A percentile compares a stretch with the other conserved stretches of the same genome.
These are phyloP conservation scores for Gossypium rotundifolium DNA, from an alignment of 345 rosid species.

Conservation along the genomic window DNA sequence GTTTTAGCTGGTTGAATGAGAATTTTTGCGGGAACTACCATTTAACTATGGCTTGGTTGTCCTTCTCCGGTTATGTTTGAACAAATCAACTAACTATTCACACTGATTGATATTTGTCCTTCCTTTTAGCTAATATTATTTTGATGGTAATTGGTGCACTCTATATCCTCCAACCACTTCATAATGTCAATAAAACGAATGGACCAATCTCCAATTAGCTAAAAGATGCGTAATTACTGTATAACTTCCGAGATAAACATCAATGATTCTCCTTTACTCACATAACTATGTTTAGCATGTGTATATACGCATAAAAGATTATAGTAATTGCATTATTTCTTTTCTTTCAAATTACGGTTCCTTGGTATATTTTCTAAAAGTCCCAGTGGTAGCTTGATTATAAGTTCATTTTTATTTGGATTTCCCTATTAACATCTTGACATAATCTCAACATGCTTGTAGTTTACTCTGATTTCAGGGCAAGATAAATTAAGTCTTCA, in stretches of 20 bases:
- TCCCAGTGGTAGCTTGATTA: not conserved
- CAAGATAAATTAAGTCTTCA: not conserved
- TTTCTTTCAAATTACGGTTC: not conserved
- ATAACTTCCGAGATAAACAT: not conserved
- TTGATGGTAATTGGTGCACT: not conserved
- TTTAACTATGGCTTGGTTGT: not conserved
- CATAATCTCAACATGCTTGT: not conserved
- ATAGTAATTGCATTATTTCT: not conserved
- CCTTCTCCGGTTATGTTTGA: not conserved
- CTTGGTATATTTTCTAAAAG: not conserved
- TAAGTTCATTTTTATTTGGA: not conserved
- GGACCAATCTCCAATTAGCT: not conserved
- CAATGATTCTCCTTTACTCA: not conserved
- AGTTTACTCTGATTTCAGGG: not conserved
- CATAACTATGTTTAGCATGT: not conserved
- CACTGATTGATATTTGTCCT: not conserved
- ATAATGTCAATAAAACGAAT: not conserved
- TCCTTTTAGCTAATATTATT: not conserved
- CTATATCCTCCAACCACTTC: constrained; percentile 2
- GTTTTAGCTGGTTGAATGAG: not conserved
- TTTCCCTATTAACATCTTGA: not conserved
- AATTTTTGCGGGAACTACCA: not conserved
- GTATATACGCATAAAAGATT: not conserved
- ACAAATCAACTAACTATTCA: not conserved
- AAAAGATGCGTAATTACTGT: not conserved